phyloP scores from a whole-genome alignment of 2,329 filamentous ascomycete genomes.

The Lachnellula willkommii region DNA sequence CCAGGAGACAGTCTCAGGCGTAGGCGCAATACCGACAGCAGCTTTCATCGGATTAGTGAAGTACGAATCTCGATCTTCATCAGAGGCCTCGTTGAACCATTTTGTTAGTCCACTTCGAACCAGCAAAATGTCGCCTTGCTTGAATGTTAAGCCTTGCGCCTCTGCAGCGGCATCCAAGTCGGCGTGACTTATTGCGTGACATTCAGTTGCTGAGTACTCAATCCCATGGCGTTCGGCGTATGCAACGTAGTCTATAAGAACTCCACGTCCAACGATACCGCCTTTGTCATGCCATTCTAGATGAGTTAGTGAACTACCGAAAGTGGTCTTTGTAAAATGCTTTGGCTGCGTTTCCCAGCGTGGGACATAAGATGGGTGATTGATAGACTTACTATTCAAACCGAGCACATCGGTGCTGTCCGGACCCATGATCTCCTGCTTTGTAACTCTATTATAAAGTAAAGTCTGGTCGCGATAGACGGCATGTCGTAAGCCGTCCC shows the following conservation, averaged over 20 bases:
- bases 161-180: background rate
- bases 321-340: slow-evolving; percentile 15
- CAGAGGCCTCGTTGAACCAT: slow-evolving; percentile 31
- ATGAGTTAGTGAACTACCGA: background rate
- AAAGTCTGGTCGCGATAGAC: background rate
- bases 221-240: slow-evolving; percentile 33
- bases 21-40: slow-evolving; percentile 35
- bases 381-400: too few species aligned
- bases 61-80: background rate
- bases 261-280: slow-evolving; percentile 50
- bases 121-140: slow-evolving; percentile 45
- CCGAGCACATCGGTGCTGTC: too few species aligned
- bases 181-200: background rate
- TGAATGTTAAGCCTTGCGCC: slow-evolving; percentile 1
- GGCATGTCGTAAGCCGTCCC: slow-evolving; percentile 45
- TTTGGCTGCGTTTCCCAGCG: background rate
- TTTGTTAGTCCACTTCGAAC: slow-evolving; percentile 39
- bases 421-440: too few species aligned
- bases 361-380: too few species aligned
- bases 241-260: slow-evolving; percentile 46
- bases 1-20: slow-evolving; percentile 34
- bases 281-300: background rate
- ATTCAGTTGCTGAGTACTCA: slow-evolving; percentile 6
- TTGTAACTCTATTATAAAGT: background rate
- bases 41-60: slow-evolving; percentile 15